Conservation (phyloP, 352 stramenopile genomes). For the Blastocystis sp. region DNA sequence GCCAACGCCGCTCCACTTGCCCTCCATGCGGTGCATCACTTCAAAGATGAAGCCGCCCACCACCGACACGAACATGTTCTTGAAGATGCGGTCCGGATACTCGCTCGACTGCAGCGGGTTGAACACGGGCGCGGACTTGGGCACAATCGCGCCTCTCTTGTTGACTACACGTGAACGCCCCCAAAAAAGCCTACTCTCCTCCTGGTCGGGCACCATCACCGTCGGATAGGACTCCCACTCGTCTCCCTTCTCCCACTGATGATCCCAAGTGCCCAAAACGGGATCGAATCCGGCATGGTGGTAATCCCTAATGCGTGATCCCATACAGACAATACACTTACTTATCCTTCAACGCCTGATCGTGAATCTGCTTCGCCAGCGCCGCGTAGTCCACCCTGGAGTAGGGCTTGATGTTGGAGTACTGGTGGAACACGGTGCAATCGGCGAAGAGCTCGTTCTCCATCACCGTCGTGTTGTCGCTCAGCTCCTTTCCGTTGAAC, state of each 20-base stretch:
- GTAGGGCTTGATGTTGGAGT: conserved; percentile 61
- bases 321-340: conserved; percentile 43
- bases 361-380: conserved; percentile 64
- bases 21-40: conserved; percentile 73
- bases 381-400: conserved; percentile 65
- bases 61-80: conserved; percentile 56
- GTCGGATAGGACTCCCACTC: conserved; percentile 65
- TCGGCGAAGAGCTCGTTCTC: conserved; percentile 68
- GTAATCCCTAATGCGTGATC: conserved; percentile 55
- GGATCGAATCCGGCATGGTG: conserved; percentile 54
- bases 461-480: conserved; percentile 71
- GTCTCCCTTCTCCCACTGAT: conserved; percentile 61
- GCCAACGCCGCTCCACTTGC: conserved; percentile 69
- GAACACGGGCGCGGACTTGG: not conserved
- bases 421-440: conserved; percentile 58
- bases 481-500: conserved; percentile 72
- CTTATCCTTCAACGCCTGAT: conserved; percentile 56
- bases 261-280: conserved; percentile 25
- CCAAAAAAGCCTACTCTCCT: not conserved
- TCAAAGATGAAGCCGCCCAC: conserved; percentile 71
- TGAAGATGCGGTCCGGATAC: conserved; percentile 63
- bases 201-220: conserved; percentile 49
- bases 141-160: conserved; percentile 41
- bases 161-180: not conserved
- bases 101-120: conserved; percentile 19